Conservation (phyloP, 768 basidiomycete genomes). For the Boletus sensibilis region DNA sequence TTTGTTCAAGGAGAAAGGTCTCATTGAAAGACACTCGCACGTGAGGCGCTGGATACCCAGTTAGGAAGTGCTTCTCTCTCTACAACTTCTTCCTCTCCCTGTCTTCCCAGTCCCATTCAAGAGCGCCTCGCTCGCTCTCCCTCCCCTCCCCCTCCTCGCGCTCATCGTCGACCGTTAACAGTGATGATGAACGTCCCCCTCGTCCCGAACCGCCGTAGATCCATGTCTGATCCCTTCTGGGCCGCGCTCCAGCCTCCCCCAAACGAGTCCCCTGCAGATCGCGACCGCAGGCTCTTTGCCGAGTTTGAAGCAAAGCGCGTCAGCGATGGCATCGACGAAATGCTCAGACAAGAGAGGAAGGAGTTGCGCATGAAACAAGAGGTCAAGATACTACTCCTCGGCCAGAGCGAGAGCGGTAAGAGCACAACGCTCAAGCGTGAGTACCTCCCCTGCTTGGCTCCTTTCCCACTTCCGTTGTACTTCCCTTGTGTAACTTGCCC, state of each 20-base stretch:
- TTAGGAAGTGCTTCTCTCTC: slow-evolving; percentile 31
- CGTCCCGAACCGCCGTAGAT: slow-evolving; percentile 40
- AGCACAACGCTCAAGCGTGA: slow-evolving; percentile 87
- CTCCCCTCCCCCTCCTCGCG: not conserved
- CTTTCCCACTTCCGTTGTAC: slow-evolving; percentile 7
- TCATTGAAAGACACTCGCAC: slow-evolving; percentile 7
- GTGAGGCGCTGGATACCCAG: slow-evolving; percentile 17
- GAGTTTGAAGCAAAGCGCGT: slow-evolving; percentile 72
- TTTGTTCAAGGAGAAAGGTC: too few species aligned
- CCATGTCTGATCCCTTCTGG: slow-evolving; percentile 68
- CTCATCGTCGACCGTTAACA: slow-evolving; percentile 3
- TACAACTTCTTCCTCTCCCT: slow-evolving; percentile 20
- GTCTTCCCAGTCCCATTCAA: slow-evolving; percentile 17
- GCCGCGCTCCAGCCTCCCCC: slow-evolving; percentile 66
- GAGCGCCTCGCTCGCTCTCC: slow-evolving; percentile 18
- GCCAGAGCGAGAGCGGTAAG: slow-evolving; percentile 89
- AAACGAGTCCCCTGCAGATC: slow-evolving; percentile 67
- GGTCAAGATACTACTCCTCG: slow-evolving; percentile 76
- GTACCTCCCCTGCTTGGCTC: slow-evolving; percentile 32
- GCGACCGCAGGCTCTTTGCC: slow-evolving; percentile 59
- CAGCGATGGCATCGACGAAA: slow-evolving; percentile 77
- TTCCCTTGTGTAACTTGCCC: not conserved
- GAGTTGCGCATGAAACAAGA: slow-evolving; percentile 62
- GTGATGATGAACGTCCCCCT: slow-evolving; percentile 28
- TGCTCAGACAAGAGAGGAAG: slow-evolving; percentile 64